Evolutionary conservation across 805 yeast genomes (phyloP).

Genomic region (Yamadazyma kitorensis): DNA sequence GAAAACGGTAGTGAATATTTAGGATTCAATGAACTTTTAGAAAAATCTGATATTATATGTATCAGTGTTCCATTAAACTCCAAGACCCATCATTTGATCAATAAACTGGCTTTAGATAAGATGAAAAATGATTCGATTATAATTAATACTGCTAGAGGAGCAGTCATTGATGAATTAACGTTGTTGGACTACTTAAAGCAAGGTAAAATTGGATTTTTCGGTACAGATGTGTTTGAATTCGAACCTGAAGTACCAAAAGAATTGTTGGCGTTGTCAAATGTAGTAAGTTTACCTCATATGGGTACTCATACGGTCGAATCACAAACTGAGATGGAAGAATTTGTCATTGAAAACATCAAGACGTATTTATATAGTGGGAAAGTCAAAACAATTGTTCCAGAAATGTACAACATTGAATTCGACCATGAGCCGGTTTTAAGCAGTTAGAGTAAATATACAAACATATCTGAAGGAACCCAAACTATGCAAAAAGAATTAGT

Average conservation of each 20-base stretch:
- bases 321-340: constrained; percentile 74
- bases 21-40: constrained; percentile 63
- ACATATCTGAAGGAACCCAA: not conserved
- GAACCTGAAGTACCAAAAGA: constrained; percentile 74
- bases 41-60: constrained; percentile 65
- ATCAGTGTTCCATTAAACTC: constrained; percentile 76
- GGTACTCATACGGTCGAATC: constrained; percentile 82
- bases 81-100: constrained; percentile 66
- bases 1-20: constrained; percentile 73
- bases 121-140: constrained; percentile 79
- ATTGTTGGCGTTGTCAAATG: constrained; percentile 59
- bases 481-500: no score
- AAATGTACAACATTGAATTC: constrained; percentile 43
- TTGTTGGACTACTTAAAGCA: constrained; percentile 52
- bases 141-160: constrained; percentile 88
- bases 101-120: constrained; percentile 55
- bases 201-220: constrained; percentile 67
- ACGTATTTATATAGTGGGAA: constrained; percentile 61
- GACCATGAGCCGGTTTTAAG: constrained; percentile 8
- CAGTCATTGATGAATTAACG: constrained; percentile 67
- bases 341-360: constrained; percentile 66
- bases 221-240: constrained; percentile 71
- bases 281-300: constrained; percentile 82
- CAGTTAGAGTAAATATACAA: not conserved
- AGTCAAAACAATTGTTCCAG: constrained; percentile 80